phyloP scores from a whole-genome alignment of 2,329 filamentous ascomycete genomes.

The Scorias spongiosa region DNA sequence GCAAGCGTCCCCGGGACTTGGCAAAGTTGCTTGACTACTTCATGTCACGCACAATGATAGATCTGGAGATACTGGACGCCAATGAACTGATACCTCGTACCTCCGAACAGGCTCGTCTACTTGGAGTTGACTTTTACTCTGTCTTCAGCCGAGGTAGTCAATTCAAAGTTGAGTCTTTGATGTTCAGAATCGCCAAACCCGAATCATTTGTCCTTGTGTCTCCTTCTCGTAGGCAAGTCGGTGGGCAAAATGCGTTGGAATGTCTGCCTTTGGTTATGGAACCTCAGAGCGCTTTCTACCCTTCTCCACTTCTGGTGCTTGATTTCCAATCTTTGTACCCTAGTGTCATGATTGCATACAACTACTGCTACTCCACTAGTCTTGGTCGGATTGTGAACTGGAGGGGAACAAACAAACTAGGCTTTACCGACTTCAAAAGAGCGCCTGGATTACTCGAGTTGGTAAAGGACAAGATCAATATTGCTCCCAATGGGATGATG shows the following conservation, averaged over 20 bases:
- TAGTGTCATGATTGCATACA: conserved; percentile 98
- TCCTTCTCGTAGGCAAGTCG: conserved; percentile 81
- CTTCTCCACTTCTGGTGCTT: conserved; percentile 71
- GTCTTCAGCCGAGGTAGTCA: conserved; percentile 91
- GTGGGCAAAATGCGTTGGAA: conserved; percentile 83
- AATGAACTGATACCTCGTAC: conserved; percentile 82
- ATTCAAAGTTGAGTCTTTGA: conserved; percentile 96
- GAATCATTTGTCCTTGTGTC: conserved; percentile 87
- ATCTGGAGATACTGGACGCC: conserved; percentile 79
- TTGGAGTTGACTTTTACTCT: conserved; percentile 93
- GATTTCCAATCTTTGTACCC: conserved; percentile 96
- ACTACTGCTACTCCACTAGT: conserved; percentile 96
- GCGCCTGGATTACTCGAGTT: conserved; percentile 60
- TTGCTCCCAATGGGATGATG: conserved; percentile 93
- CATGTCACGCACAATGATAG: conserved; percentile 55
- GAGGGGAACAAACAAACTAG: conserved; percentile 90
- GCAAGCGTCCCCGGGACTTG: conserved; percentile 51
- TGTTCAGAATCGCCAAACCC: conserved; percentile 96
- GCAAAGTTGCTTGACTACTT: conserved; percentile 68
- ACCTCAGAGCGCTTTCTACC: conserved; percentile 88
- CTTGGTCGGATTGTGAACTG: conserved; percentile 72
- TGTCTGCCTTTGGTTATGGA: conserved; percentile 96
- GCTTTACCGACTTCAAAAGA: conserved; percentile 74
- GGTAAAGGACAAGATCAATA: conserved; percentile 73
- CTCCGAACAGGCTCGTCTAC: conserved; percentile 80